A percentile compares a stretch with the other conserved stretches of the same genome.
These are phyloP conservation scores for Peniophora sp. DNA, from an alignment of 1,284 basidiomycete genomes.

Conservation along the genomic window DNA sequence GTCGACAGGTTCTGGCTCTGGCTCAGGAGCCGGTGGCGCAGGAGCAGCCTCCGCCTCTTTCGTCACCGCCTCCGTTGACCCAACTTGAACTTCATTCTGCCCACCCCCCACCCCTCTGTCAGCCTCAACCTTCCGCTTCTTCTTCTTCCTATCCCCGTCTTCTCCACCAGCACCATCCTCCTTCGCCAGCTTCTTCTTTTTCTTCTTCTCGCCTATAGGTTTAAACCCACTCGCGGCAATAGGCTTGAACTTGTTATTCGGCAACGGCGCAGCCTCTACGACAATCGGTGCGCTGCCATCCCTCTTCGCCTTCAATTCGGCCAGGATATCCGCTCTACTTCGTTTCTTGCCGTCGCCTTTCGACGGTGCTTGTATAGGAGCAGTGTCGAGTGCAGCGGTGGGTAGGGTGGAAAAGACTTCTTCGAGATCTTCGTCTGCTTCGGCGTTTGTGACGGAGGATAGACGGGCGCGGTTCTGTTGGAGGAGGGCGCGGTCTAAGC, in stretches of 20 bases:
- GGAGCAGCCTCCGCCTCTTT: neutral
- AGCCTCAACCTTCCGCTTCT: slow-evolving; percentile 22
- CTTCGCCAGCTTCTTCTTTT: slow-evolving; percentile 23
- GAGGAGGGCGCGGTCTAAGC: slow-evolving; percentile 82
- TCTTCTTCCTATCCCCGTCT: slow-evolving; percentile 25
- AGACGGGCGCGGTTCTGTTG: slow-evolving; percentile 74
- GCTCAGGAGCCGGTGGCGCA: slow-evolving; percentile 7
- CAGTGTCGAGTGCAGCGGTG: slow-evolving; percentile 4
- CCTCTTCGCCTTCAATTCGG: slow-evolving; percentile 64
- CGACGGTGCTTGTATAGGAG: slow-evolving; percentile 14
- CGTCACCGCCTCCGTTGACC: neutral
- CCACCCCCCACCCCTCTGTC: slow-evolving; percentile 22
- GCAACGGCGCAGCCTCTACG: slow-evolving; percentile 6
- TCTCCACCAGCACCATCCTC: slow-evolving; percentile 15
- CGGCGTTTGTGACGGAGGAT: slow-evolving; percentile 40
- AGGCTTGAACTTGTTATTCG: slow-evolving; percentile 61
- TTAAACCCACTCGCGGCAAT: slow-evolving; percentile 53
- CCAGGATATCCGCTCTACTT: slow-evolving; percentile 65
- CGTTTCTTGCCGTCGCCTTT: slow-evolving; percentile 42
- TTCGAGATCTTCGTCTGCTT: slow-evolving; percentile 76
- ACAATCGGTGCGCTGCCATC: slow-evolving; percentile 11
- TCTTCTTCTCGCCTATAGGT: slow-evolving; percentile 38
- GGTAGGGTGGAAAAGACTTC: slow-evolving; percentile 46
- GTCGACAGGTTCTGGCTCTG: slow-evolving; percentile 29
- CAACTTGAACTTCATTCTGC: slow-evolving; percentile 9